phyloP scores from a whole-genome alignment of 352 stramenopile species.

The Globisporangium apiculatum region DNA sequence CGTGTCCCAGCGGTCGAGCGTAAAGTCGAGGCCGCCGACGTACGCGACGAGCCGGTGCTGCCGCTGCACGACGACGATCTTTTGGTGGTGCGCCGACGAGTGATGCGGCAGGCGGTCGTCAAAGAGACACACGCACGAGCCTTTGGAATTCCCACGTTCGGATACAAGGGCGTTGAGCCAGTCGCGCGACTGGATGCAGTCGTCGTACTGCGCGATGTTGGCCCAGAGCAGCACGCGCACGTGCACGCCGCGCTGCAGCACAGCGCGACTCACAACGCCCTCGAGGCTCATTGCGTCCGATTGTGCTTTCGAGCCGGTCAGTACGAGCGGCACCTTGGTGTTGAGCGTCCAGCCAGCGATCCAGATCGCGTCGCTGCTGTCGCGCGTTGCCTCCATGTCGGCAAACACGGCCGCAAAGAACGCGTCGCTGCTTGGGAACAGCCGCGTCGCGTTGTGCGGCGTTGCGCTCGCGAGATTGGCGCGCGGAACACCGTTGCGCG shows the following conservation, averaged over 20 bases:
- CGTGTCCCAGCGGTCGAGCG: constrained; percentile 55
- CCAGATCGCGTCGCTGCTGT: constrained; percentile 12
- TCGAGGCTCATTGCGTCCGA: constrained; percentile 8
- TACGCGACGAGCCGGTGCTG: constrained; percentile 31
- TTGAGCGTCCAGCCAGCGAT: constrained; percentile 18
- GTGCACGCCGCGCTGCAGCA: constrained; percentile 17
- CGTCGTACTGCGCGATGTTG: constrained; percentile 12
- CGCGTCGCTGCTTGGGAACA: constrained; percentile 10
- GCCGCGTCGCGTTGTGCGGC: background rate
- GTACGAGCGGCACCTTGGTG: constrained; percentile 11
- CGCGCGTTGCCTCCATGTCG: constrained; percentile 11
- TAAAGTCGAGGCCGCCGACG: constrained; percentile 49
- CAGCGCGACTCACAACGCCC: constrained; percentile 12
- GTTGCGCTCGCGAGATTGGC: background rate
- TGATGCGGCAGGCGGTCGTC: constrained; percentile 53
- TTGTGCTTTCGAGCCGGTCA: background rate
- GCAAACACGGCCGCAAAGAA: constrained; percentile 11
- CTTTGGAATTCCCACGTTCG: background rate
- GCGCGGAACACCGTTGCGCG: constrained; percentile 2
- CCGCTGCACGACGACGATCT: constrained; percentile 49
- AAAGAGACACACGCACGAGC: constrained; percentile 32
- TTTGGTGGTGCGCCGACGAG: constrained; percentile 65
- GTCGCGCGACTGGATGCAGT: constrained; percentile 14
- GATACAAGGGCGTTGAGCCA: constrained; percentile 18
- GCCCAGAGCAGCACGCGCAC: constrained; percentile 22